Evolutionary conservation across 2,329 filamentous ascomycete genomes (phyloP).

Genomic region (Annulohypoxylon truncatum): DNA sequence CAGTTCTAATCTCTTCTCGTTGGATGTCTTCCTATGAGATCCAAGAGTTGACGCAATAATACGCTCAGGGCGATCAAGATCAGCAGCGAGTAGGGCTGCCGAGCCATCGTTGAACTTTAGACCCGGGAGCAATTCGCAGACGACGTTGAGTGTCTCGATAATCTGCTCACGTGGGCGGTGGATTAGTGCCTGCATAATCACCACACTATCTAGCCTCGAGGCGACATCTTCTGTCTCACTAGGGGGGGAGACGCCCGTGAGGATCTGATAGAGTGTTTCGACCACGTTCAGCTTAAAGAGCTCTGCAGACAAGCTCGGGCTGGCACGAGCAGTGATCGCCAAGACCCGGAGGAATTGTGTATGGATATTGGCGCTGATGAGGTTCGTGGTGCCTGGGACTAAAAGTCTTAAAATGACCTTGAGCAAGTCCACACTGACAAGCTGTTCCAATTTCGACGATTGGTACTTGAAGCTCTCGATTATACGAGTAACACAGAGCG

Average conservation of each 20-base stretch:
- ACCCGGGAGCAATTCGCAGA: constrained; percentile 90
- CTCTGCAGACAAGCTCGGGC: constrained; percentile 86
- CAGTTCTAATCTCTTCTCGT: constrained; percentile 84
- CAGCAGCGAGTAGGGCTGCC: constrained; percentile 44
- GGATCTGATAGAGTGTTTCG: constrained; percentile 95
- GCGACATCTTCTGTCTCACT: constrained; percentile 80
- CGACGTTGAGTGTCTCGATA: constrained; percentile 95
- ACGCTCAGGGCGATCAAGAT: constrained; percentile 54
- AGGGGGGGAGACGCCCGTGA: constrained; percentile 94
- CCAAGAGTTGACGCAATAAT: constrained; percentile 55
- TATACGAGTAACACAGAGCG: constrained; percentile 92
- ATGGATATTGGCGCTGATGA: constrained; percentile 93
- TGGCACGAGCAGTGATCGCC: constrained; percentile 89
- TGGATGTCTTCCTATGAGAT: constrained; percentile 67
- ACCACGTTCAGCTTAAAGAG: constrained; percentile 97
- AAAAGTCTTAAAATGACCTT: constrained; percentile 87
- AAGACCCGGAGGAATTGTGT: constrained; percentile 95
- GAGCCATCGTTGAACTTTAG: constrained; percentile 68
- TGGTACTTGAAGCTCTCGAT: constrained; percentile 97
- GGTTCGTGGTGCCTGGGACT: constrained; percentile 92
- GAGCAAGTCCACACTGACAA: constrained; percentile 89
- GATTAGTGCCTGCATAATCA: constrained; percentile 98
- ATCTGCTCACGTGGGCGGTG: constrained; percentile 96
- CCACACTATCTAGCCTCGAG: constrained; percentile 91
- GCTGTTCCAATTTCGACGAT: constrained; percentile 87